A percentile compares a stretch with the other conserved stretches of the same genome.
Evolutionary conservation across 73 alveolate species (phyloP).

Genomic region (Tetrahymena elliotti): DNA sequence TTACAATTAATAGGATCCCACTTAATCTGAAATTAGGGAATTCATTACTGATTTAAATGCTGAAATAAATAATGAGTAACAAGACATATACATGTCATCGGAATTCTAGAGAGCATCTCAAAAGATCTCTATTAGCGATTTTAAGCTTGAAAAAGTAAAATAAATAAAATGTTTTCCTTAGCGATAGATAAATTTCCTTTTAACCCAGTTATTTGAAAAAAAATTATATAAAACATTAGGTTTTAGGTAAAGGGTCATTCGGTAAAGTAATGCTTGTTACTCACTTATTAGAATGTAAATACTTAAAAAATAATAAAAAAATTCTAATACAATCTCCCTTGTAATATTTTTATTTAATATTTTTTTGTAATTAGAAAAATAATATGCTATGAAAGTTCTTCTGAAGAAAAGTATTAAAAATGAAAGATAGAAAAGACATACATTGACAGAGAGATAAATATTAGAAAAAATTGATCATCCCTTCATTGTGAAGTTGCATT

Average conservation of each 20-base stretch:
- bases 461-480: slow-evolving; percentile 62
- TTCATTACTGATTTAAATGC: background rate
- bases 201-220: background rate
- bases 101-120: background rate
- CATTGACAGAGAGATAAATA: slow-evolving; percentile 62
- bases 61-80: background rate
- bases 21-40: background rate
- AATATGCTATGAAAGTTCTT: slow-evolving; percentile 61
- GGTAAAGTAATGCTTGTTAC: slow-evolving; percentile 59
- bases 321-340: background rate
- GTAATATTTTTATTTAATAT: background rate
- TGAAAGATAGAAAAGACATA: slow-evolving; percentile 50
- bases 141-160: background rate
- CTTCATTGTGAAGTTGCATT: slow-evolving; percentile 63
- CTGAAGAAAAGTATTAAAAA: slow-evolving; percentile 28
- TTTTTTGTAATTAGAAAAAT: background rate
- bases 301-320: background rate
- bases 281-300: slow-evolving; percentile 10
- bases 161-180: background rate
- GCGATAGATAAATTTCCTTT: background rate
- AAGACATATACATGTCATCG: background rate
- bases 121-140: background rate
- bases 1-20: background rate
- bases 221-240: background rate
- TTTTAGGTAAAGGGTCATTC: slow-evolving; percentile 61